These are phyloP conservation scores for Backusella liffmaniae DNA, from an alignment of 192 early-diverging fungal species.

Conservation along the genomic window DNA sequence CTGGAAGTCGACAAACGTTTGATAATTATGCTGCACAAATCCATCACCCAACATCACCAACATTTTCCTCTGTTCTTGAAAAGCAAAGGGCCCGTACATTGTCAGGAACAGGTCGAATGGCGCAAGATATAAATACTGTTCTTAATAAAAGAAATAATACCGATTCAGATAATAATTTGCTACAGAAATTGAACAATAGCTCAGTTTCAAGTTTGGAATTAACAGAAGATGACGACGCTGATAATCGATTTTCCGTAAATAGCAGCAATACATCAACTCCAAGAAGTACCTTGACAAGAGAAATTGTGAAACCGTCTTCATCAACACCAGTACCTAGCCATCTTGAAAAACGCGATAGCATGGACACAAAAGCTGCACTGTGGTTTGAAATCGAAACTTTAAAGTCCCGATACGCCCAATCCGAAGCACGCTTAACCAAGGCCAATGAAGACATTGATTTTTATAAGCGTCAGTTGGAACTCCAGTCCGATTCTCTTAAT, in stretches of 20 bases:
- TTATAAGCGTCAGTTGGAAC: slow-evolving; percentile 10
- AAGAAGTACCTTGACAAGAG: not conserved
- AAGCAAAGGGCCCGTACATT: not conserved
- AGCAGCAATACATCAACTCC: not conserved
- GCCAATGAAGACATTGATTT: slow-evolving; percentile 11
- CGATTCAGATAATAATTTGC: not conserved
- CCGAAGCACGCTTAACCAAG: not conserved
- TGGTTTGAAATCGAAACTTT: slow-evolving; percentile 14
- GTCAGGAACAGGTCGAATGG: not conserved
- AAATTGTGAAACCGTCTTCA: not conserved
- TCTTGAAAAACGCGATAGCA: not conserved
- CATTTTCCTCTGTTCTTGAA: not conserved
- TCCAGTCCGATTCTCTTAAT: not conserved
- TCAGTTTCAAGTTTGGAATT: not conserved
- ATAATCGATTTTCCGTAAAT: not conserved
- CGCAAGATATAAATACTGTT: not conserved
- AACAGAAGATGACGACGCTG: not conserved
- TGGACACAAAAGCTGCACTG: not conserved
- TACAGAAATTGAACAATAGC: not conserved
- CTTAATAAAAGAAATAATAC: not conserved
- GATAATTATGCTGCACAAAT: not conserved
- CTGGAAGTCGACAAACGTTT: slow-evolving; percentile 8
- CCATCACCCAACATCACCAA: not conserved
- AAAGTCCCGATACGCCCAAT: slow-evolving; percentile 9
- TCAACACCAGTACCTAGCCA: not conserved